Evolutionary conservation across 139 green algal genomes (phyloP).

Genomic region (Deuterostichococcus epilithicus): DNA sequence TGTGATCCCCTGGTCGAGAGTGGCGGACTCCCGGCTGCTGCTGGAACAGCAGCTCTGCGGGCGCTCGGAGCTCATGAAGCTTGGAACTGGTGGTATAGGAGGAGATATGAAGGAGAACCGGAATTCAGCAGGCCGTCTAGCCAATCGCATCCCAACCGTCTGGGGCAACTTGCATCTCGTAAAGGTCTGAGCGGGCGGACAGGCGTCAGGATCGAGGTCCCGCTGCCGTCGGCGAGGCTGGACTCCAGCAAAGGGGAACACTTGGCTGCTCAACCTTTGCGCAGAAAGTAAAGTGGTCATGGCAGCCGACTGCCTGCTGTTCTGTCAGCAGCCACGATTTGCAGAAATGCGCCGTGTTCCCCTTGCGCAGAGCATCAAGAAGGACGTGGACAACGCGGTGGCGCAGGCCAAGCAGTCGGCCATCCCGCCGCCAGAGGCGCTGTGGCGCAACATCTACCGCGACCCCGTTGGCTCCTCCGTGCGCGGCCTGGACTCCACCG

Average conservation of each 20-base stretch:
- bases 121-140: neutral
- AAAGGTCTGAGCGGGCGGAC: neutral
- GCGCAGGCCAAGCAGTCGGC: conserved; percentile 69
- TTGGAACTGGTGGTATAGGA: no score
- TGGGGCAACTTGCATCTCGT: neutral
- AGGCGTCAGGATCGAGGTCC: neutral
- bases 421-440: conserved; percentile 28
- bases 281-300: neutral
- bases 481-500: conserved; percentile 25
- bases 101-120: neutral
- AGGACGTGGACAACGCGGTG: conserved; percentile 85
- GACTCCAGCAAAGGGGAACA: neutral
- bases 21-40: neutral
- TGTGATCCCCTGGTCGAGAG: neutral
- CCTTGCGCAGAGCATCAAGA: conserved; percentile 56
- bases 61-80: conserved; percentile 61
- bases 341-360: neutral
- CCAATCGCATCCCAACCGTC: neutral
- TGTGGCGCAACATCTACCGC: conserved; percentile 61
- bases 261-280: neutral
- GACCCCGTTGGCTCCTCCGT: conserved; percentile 27
- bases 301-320: neutral
- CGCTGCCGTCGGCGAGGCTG: neutral
- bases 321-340: no score
- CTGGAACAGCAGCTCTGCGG: neutral